Evolutionary conservation across 257 asterid genomes (phyloP), one percentile per base, ranked within the genome.

Genomic region (Thymus mandschuricus): DNA sequence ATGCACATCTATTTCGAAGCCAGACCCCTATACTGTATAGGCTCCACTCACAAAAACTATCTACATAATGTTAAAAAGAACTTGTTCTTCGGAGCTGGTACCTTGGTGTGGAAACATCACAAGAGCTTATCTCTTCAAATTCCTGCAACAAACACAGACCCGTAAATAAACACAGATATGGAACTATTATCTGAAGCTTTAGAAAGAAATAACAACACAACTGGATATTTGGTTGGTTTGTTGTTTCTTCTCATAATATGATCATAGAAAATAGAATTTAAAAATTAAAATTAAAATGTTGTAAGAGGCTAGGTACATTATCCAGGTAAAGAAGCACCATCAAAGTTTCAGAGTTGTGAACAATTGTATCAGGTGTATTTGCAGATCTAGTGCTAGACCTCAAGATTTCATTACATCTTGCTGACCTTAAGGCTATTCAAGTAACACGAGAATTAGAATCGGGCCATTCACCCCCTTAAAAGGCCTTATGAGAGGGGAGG

Each of bases 11-110:
- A 51, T 21, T 45, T 38, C 9, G 29, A 28, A 7, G 35, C 63
- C 45, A 31, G 10, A 15, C n/a, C 63, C 15, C 61, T 60, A 12
- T 8, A 38, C 38, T 11, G 65, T n/a, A 31, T 31, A 31, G 59
- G 69, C 59, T 34, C 66, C 64, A 15, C 49, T 69, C 12, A 64
- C 76, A 71, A 69, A 75, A 68, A 45, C 68, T 34, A 13, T 51
- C 51, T 27, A 2, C 56, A 33, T 40, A 9, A 30, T 45, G 13
- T 91, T 81, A 91, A 78, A 87, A 68, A 1, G 97, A 89, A 70
- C 79, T 84, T 3, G 95, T 89, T 86, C 97, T 80, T 58, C 95
- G 84, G 10, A 89, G 89, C 83, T 91, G 97, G 73, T 83, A 89
- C 82, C 87, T 86, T 69, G 88, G 78, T 79, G 86, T 82, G 46